Percentiles rank a stretch among this genome's conserved stretches.
These are phyloP conservation scores for Fraxinus anomala DNA, from an alignment of 257 asterid species.

Conservation along the genomic window DNA sequence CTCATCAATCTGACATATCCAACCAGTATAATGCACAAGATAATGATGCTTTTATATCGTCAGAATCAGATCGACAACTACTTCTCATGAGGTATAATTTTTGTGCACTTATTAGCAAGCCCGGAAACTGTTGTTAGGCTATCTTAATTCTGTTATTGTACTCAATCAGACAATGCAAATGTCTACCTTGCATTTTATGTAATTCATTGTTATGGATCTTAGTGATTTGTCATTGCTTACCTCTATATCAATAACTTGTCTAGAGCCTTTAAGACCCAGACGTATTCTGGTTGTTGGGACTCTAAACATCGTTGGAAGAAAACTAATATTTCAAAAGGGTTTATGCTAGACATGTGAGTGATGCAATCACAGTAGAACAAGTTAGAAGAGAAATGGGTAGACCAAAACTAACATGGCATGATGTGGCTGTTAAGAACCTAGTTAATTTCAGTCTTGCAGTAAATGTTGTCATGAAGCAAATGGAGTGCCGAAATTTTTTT, in stretches of 20 bases:
- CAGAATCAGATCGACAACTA: conserved; percentile 87
- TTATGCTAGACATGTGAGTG: neutral
- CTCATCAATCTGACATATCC: conserved; percentile 58
- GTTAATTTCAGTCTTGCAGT: neutral
- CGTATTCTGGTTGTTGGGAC: neutral
- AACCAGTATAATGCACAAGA: conserved; percentile 51
- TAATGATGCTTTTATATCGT: conserved; percentile 77
- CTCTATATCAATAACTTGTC: neutral
- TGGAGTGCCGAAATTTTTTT: neutral
- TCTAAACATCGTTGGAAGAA: neutral
- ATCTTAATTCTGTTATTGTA: neutral
- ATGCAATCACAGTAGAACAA: neutral
- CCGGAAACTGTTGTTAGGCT: neutral
- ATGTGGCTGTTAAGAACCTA: neutral
- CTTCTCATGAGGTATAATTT: conserved; percentile 77
- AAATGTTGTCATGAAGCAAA: neutral
- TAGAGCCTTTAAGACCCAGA: neutral
- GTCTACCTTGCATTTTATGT: neutral
- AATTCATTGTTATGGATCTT: neutral
- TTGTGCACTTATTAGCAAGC: conserved; percentile 12
- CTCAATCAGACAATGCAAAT: neutral
- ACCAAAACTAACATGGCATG: neutral
- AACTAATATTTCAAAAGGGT: neutral
- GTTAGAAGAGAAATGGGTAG: neutral
- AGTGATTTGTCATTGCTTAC: neutral